Evolutionary conservation across 441 rosid species (phyloP).

Genomic region (Melastoma candidum): DNA sequence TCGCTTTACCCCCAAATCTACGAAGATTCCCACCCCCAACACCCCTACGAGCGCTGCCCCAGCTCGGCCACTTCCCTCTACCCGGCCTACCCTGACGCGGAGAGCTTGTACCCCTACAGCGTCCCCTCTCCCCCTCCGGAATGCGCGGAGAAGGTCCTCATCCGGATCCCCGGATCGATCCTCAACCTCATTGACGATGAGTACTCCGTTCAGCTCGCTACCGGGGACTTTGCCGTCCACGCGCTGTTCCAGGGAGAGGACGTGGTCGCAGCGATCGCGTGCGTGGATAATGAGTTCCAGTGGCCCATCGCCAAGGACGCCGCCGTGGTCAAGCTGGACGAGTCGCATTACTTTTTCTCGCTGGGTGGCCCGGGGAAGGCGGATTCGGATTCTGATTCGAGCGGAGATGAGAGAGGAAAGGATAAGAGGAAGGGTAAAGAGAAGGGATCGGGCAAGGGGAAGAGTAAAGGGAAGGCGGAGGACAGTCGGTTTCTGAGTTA

Average conservation of each 20-base stretch:
- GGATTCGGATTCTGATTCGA: slow-evolving; percentile 6
- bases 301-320: slow-evolving; percentile 85
- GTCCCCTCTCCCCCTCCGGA: slow-evolving; percentile 12
- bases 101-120: slow-evolving; percentile 34
- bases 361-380: slow-evolving; percentile 42
- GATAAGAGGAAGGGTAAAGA: no score
- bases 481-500: slow-evolving; percentile 47
- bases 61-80: no score
- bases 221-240: slow-evolving; percentile 55
- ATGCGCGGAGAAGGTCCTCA: slow-evolving; percentile 39
- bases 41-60: no score
- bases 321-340: slow-evolving; percentile 68
- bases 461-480: neutral
- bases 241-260: slow-evolving; percentile 51
- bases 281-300: slow-evolving; percentile 66
- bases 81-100: slow-evolving; percentile 14
- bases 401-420: slow-evolving; percentile 2
- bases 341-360: slow-evolving; percentile 78
- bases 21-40: no score
- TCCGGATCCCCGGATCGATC: slow-evolving; percentile 67
- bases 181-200: slow-evolving; percentile 69
- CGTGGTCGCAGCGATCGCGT: slow-evolving; percentile 58
- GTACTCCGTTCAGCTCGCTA: slow-evolving; percentile 64
- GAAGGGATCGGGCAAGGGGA: no score
- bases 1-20: no score